Evolutionary conservation across 257 asterid genomes (phyloP), one percentile per base, ranked within the genome.

Genomic region (Solanum pinnatisectum): DNA sequence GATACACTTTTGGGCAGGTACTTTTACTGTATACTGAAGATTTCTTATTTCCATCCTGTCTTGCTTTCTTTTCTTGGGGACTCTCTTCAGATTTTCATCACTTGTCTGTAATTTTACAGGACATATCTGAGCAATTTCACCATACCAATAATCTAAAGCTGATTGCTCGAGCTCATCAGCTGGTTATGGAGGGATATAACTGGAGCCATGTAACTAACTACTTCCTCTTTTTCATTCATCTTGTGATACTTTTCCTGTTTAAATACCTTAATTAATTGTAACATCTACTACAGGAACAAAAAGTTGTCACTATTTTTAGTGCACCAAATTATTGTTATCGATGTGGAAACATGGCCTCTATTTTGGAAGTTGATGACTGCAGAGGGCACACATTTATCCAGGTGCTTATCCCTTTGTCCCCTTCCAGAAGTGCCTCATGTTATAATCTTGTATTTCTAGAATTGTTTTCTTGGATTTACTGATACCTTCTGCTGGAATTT

Each of bases 321-420:
- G 99, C 99, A 67, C 99, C 99, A 52, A 96, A 96, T 90, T 96
- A 96, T 89, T 96, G 99, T 91, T 96, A 96, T 87, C 97, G 99
- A 36, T 96, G 99, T 90, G 99, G 99, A 84, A 96, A 95, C 88
- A 96, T 96, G 99, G 99, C 99, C 37, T 96, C 99, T 82, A 96
- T 96, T 87, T 89, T 96, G 94, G 99, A 96, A 92, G 99, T 96
- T 83, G 99, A 96, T 92, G 99, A 96, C 91, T 88, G 93, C 94
- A 93, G 93, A 90, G 97, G 92, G 87, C 98, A 94, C 87, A 96
- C 98, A 33, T 96, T 96, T 87, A 96, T 94, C 90, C 99, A 96
- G 99, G 99, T 96, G 87, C 83, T 73, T 85, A 87, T 84, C 88
- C 87, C 82, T 86, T 86, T 87, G 63, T 83, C 86, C 46, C 87